Base-by-base conservation (phyloP, 164 flowering plant species). In the Nelumbo lutea region DNA sequence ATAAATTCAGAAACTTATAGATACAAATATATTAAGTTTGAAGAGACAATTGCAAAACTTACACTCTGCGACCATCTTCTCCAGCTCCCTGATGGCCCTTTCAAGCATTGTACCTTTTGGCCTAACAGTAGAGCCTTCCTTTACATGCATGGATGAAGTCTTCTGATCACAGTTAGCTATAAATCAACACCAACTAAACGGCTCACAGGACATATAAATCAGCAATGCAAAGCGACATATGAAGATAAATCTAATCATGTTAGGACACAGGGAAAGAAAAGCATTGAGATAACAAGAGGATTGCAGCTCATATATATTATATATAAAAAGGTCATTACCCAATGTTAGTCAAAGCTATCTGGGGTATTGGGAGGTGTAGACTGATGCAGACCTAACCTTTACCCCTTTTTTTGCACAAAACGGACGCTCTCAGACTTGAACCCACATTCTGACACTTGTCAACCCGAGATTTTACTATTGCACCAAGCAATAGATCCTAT, bases 61-160 rank as follows among this genome's bases (percentile, higher is more conserved):
- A 91, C 98, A 90, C 75, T 87, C 94, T 15, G 88, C 87, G 67
- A 95, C 99, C 79, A 87, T 81, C 78, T 81, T 86, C 79, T 90
- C 97, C 69, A 96, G 74, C 71, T 96, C 99, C 71, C 88, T 85
- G 52, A 96, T 86, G 71, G 98, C 93, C 74, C 84, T 90, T 63
- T 96, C 97, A 65, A 96, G 89, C 86, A 89, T 72, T 64, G 87
- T 78, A 62, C 84, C 79, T 82, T 83, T 96, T 9, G 93, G 81
- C 75, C 83, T 87, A 57, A 73, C 80, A 76, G 76, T 79, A 66
- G 94, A 84, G 69, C 90, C 88, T 77, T 90, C 93, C 73, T 79
- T 92, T 72, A 72, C 81, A 70, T 77, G 85, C 72, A 70, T 27
- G 41, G 79, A 67, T 42, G 83, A 48, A 64, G 76, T 59, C 75